A percentile compares a stretch with the other conserved stretches of the same genome.
phyloP scores from a whole-genome alignment of 305 asterid species.

The Fraxinus velutina region DNA sequence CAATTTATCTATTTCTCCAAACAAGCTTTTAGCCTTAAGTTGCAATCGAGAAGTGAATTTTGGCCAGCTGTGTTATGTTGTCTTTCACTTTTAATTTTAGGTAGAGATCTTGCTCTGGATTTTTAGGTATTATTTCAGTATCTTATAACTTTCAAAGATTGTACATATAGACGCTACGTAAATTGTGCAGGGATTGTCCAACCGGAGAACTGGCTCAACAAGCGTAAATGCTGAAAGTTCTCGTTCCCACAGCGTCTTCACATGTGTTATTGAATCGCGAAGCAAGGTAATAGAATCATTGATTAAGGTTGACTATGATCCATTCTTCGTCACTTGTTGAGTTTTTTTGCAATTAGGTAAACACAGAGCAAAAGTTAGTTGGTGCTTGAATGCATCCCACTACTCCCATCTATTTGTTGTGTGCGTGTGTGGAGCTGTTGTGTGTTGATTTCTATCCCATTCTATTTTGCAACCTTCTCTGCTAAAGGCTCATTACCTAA shows the following conservation, averaged over 20 bases:
- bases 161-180: constrained; percentile 13
- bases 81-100: background rate
- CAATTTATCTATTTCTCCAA: background rate
- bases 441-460: background rate
- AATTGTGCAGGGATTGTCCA: constrained; percentile 74
- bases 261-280: constrained; percentile 94
- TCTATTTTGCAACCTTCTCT: constrained; percentile 18
- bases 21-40: constrained; percentile 4
- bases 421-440: background rate
- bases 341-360: constrained; percentile 19
- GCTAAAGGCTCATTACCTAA: constrained; percentile 20
- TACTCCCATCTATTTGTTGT: background rate
- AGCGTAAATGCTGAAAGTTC: constrained; percentile 93
- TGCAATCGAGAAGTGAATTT: constrained; percentile 3
- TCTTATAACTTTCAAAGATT: constrained; percentile 12
- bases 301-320: background rate
- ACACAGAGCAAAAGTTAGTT: background rate
- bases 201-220: constrained; percentile 90
- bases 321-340: background rate
- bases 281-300: constrained; percentile 61
- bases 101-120: background rate
- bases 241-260: constrained; percentile 96
- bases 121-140: constrained; percentile 5
- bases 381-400: background rate
- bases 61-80: constrained; percentile 3